phyloP scores from a whole-genome alignment of 352 stramenopile species.

The Globisporangium canariense region DNA sequence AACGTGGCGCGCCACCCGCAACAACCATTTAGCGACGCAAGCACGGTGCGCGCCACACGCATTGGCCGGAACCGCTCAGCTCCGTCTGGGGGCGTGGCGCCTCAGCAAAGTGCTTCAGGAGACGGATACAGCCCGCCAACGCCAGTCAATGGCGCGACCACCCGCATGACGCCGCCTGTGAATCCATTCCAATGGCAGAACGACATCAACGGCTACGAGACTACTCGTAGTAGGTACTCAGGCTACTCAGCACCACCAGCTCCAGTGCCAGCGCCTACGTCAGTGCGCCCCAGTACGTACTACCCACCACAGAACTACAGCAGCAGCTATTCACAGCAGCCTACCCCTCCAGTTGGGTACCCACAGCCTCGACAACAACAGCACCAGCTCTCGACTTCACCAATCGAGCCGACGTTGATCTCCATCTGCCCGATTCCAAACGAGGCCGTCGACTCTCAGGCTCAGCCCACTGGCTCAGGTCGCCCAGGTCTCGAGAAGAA shows the following conservation, averaged over 20 bases:
- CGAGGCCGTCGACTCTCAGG: not conserved
- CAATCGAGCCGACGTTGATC: constrained; percentile 6
- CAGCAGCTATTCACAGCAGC: not conserved
- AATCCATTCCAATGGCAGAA: constrained; percentile 11
- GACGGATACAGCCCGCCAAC: not conserved
- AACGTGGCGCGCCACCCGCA: constrained; percentile 8
- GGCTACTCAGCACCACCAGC: not conserved
- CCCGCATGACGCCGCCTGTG: not conserved
- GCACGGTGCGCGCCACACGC: constrained; percentile 1
- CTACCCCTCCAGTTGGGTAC: not conserved
- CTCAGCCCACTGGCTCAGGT: not conserved
- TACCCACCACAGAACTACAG: not conserved
- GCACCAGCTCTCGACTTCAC: not conserved
- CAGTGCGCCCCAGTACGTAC: not conserved
- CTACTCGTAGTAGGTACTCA: not conserved
- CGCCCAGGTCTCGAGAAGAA: constrained; percentile 21
- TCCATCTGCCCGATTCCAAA: constrained; percentile 1
- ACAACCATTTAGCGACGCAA: not conserved
- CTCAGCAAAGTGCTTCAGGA: not conserved
- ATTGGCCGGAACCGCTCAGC: constrained; percentile 9
- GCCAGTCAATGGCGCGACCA: too few species aligned
- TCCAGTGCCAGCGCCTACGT: not conserved
- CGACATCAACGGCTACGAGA: not conserved
- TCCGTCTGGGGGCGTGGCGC: not conserved
- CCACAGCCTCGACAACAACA: not conserved